phyloP scores from a whole-genome alignment of 2,329 filamentous ascomycete species.

The Phyllachora maydis region DNA sequence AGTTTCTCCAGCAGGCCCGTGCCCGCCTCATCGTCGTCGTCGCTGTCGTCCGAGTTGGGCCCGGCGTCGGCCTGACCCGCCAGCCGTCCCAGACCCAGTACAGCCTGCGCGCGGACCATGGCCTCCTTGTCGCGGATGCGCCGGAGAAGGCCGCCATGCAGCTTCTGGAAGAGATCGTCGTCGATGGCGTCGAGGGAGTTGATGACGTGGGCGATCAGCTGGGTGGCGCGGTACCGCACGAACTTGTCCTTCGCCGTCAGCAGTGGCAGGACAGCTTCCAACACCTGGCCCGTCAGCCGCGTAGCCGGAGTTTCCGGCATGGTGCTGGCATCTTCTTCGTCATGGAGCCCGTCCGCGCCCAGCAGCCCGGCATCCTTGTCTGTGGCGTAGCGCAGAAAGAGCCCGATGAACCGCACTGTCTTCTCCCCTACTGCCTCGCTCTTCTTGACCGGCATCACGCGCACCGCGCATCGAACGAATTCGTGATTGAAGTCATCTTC shows the following conservation, averaged over 20 bases:
- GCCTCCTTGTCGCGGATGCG: conserved; percentile 86
- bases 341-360: conserved; percentile 43
- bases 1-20: conserved; percentile 59
- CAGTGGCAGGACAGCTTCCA: conserved; percentile 56
- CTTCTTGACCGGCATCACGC: conserved; percentile 78
- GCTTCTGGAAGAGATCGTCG: conserved; percentile 69
- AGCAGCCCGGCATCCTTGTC: conserved; percentile 52
- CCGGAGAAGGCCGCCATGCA: conserved; percentile 62
- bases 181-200: conserved; percentile 86
- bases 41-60: conserved; percentile 48
- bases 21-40: conserved; percentile 28
- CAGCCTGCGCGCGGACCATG: conserved; percentile 78
- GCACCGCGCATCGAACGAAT: conserved; percentile 61
- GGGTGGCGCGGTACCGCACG: conserved; percentile 73
- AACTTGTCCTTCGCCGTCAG: conserved; percentile 79
- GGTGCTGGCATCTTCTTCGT: conserved; percentile 46
- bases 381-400: conserved; percentile 57
- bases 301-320: conserved; percentile 71
- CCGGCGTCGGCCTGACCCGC: conserved; percentile 58
- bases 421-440: conserved; percentile 75
- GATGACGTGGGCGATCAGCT: conserved; percentile 77
- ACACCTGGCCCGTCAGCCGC: conserved; percentile 53
- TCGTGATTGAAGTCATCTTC: conserved; percentile 79
- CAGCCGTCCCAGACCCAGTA: conserved; percentile 70
- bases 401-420: conserved; percentile 66